A percentile compares a stretch with the other conserved stretches of the same genome.
These are phyloP conservation scores for Botrytis pseudocinerea DNA, from an alignment of 2,329 filamentous ascomycete genomes.

Conservation along the genomic window DNA sequence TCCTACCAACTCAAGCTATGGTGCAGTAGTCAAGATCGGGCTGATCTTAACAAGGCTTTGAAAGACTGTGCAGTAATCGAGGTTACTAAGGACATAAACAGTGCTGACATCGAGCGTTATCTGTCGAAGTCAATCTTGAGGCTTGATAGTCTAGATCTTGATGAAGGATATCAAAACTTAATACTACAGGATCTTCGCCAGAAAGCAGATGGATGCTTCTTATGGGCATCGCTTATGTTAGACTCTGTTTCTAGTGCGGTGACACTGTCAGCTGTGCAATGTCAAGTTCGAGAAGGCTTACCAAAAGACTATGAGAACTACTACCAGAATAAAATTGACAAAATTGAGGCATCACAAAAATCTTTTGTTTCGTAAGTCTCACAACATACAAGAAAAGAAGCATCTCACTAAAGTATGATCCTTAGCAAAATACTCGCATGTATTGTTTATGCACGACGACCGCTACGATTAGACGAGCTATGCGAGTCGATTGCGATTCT, in stretches of 20 bases:
- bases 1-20: slow-evolving; percentile 11
- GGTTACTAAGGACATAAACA: slow-evolving; percentile 2
- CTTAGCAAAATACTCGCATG: slow-evolving; percentile 9
- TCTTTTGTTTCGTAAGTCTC: slow-evolving; percentile 9
- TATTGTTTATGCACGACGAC: slow-evolving; percentile 14
- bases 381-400: neutral
- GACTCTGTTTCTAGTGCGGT: slow-evolving; percentile 9
- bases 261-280: neutral
- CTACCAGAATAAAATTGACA: slow-evolving; percentile 15
- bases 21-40: slow-evolving; percentile 17
- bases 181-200: slow-evolving; percentile 16
- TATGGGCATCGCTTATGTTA: slow-evolving; percentile 18
- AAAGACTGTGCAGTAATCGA: slow-evolving; percentile 2
- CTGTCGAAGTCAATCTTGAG: slow-evolving; percentile 12
- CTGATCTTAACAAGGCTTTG: neutral
- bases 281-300: neutral
- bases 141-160: slow-evolving; percentile 7
- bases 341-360: slow-evolving; percentile 2
- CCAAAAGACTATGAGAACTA: slow-evolving; percentile 11
- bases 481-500: slow-evolving; percentile 16
- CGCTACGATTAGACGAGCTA: slow-evolving; percentile 13
- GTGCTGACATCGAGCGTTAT: slow-evolving; percentile 15
- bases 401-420: neutral
- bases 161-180: slow-evolving; percentile 14
- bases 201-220: slow-evolving; percentile 15